Conservation (phyloP, 129 eudicot genomes). For the Erigeron canadensis region DNA sequence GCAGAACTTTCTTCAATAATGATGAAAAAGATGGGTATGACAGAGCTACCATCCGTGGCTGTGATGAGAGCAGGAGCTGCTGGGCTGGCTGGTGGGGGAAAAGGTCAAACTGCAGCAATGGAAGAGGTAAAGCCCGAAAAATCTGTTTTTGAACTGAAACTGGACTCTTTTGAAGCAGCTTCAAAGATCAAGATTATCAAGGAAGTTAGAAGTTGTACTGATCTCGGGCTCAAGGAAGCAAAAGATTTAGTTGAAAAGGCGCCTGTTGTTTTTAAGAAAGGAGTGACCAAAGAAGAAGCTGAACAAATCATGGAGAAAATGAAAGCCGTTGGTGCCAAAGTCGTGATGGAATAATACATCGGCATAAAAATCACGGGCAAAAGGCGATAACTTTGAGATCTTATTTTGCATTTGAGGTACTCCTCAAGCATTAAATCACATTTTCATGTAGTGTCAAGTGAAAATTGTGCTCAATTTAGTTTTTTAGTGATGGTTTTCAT, state of each 20-base stretch:
- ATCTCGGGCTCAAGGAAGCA: slow-evolving; percentile 87
- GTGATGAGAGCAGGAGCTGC: slow-evolving; percentile 74
- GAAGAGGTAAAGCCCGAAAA: slow-evolving; percentile 64
- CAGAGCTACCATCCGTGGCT: slow-evolving; percentile 60
- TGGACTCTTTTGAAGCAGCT: slow-evolving; percentile 76
- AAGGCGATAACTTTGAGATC: slow-evolving; percentile 10
- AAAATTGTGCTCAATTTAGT: neutral
- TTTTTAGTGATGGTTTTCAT: slow-evolving; percentile 1
- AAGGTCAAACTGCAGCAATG: slow-evolving; percentile 45
- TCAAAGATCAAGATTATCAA: slow-evolving; percentile 81
- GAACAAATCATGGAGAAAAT: slow-evolving; percentile 79
- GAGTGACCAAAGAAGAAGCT: slow-evolving; percentile 81
- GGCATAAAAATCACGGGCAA: neutral
- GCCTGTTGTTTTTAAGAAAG: slow-evolving; percentile 72
- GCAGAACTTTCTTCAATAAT: slow-evolving; percentile 56
- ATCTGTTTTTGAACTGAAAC: slow-evolving; percentile 74
- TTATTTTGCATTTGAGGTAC: slow-evolving; percentile 24
- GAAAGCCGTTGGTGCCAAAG: slow-evolving; percentile 89
- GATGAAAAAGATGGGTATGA: slow-evolving; percentile 78
- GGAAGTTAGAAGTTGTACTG: slow-evolving; percentile 74
- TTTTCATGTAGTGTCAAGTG: neutral
- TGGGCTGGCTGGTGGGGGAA: slow-evolving; percentile 43
- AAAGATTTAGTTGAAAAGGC: slow-evolving; percentile 87
- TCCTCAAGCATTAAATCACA: slow-evolving; percentile 9
- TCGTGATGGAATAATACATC: slow-evolving; percentile 58